Base-by-base conservation (phyloP, 2,329 filamentous ascomycete genomes). In the Clarireedia homoeocarpa region DNA sequence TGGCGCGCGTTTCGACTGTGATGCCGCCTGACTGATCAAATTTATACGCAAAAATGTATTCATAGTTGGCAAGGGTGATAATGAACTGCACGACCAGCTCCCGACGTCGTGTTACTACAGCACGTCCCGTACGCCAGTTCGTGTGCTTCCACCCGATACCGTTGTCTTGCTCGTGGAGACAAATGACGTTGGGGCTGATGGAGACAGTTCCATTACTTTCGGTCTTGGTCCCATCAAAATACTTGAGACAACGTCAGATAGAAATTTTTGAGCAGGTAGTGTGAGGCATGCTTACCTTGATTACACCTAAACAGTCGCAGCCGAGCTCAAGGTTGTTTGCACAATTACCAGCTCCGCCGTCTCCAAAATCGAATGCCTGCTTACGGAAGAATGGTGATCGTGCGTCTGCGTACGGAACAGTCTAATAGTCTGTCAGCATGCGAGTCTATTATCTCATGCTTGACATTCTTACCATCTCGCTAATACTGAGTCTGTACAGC, bases 91-190 rank as follows among this genome's bases (percentile, higher is more conserved):
- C 69, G 0, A 88, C 82, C 2, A 88, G 74, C 61, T 85, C 79
- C 0, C 84, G 77, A 56, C 77, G 74, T 6, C 85, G 75, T 0
- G 80, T 80, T 0, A 86, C 81, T 1, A 83, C 81, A 0, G 82
- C 82, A 1, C 81, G 76, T 27, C 76, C 74, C 0, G 82, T 87
- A 4, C 84, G 75, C 72, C 79, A 85, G 71, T 88, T 86, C 5
- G 83, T 85, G 69, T 87, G 84, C 65, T 88, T 87, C 83, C 83
- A 87, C 6, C 77, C 76, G 44, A 88, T 85, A 4, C 85, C 85
- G 53, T 81, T 79, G 62, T 88, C 85, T 65, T 86, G 81, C 67
- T 88, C 85, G 64, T 88, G 85, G 3, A 88, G 71, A 63, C 85
- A 88, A 55, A 87, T 73, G 5, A 84, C 83, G 59, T 87, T 87